Conservation (phyloP, 192 early-diverging fungal genomes). For the Hyaloraphidium curvatum region DNA sequence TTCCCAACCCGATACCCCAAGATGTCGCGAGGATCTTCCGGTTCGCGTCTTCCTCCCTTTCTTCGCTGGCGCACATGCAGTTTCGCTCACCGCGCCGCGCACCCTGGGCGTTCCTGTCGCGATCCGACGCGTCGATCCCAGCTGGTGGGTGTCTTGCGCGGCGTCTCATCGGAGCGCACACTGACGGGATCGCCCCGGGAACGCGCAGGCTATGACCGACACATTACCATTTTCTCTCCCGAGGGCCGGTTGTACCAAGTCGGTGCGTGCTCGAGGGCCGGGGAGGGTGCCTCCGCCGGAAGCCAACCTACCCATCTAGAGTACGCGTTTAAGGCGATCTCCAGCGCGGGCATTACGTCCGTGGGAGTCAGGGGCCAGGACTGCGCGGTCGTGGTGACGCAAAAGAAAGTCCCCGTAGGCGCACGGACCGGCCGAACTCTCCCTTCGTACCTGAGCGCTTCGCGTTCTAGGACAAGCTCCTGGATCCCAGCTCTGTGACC, state of each 20-base stretch:
- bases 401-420: conserved; percentile 85
- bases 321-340: conserved; percentile 99
- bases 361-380: conserved; percentile 92
- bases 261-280: conserved; percentile 32
- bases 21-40: too few relatives aligned
- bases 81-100: too few relatives aligned
- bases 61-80: too few relatives aligned
- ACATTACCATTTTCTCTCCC: conserved; percentile 99
- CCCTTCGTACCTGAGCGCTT: neutral
- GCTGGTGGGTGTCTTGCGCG: too few relatives aligned
- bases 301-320: conserved; percentile 31
- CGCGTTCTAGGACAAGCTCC: conserved; percentile 67
- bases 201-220: conserved; percentile 75
- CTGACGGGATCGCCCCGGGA: too few relatives aligned
- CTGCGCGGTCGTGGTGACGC: conserved; percentile 82
- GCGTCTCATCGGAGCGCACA: too few relatives aligned
- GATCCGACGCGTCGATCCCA: too few relatives aligned
- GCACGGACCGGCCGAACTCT: neutral
- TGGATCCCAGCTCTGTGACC: conserved; percentile 82
- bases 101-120: too few relatives aligned
- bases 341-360: conserved; percentile 86
- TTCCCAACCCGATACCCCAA: too few relatives aligned
- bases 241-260: conserved; percentile 99
- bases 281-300: neutral
- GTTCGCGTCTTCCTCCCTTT: too few relatives aligned